Evolutionary conservation across 2,329 filamentous ascomycete genomes (phyloP), one percentile per base, ranked within the genome.

Genomic region (Pyrenochaeta sp.): DNA sequence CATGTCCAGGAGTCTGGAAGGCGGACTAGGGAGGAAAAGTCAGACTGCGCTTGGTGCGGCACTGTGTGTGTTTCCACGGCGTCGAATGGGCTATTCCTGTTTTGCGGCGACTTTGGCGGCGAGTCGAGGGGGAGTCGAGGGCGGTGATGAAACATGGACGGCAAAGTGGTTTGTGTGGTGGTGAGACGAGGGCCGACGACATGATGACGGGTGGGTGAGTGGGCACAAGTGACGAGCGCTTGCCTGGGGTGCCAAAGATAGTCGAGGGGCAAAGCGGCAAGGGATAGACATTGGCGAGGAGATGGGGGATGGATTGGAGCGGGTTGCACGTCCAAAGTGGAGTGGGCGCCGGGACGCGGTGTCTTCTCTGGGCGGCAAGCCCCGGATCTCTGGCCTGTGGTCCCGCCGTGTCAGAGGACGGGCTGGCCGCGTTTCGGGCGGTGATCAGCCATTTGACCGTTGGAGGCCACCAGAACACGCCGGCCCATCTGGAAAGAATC

Each of bases 1-100:
- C 59, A 52, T 54, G 49, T 31, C 43, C 49, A 23, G n/a, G 43
- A 54, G 61, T 62, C 56, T 61, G 54, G 59, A 35, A 35, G 15
- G 32, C 32, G 15, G 32, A n/a, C n/a, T n/a, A n/a, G n/a, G n/a
- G n/a, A n/a, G n/a, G n/a, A n/a, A n/a, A n/a, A n/a, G n/a, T n/a
- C n/a, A n/a, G n/a, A n/a, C n/a, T n/a, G n/a, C n/a, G n/a, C n/a
- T n/a, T n/a, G n/a, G n/a, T n/a, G n/a, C n/a, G n/a, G n/a, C n/a
- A n/a, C n/a, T n/a, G n/a, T n/a, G n/a, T n/a, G n/a, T n/a, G n/a
- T n/a, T n/a, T n/a, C n/a, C n/a, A n/a, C n/a, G n/a, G n/a, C n/a
- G n/a, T n/a, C n/a, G n/a, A 27, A 27, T 9, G 23, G 23, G 23
- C 23, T 4, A 9, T 27, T 27, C 4, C 23, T 27, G 23, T 27